A percentile compares a stretch with the other conserved stretches of the same genome.
These are phyloP conservation scores for Plectosphaerella cucumerina DNA, from an alignment of 2,329 filamentous ascomycete genomes.

Conservation along the genomic window DNA sequence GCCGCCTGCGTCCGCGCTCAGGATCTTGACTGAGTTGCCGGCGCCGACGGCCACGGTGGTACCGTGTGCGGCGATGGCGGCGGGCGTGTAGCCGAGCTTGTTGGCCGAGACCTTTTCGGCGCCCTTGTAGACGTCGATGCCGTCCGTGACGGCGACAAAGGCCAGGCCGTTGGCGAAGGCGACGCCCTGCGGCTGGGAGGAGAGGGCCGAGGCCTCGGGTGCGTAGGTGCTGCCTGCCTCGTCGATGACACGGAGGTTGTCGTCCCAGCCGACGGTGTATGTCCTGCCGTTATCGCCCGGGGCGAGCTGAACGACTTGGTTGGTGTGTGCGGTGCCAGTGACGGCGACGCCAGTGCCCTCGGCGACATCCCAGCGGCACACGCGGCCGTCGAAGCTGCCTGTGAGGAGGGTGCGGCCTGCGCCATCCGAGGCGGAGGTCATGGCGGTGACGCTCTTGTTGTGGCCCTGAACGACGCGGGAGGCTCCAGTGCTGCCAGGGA, in stretches of 20 bases:
- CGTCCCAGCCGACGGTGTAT: slow-evolving; percentile 93
- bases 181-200: slow-evolving; percentile 77
- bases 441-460: slow-evolving; percentile 82
- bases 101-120: slow-evolving; percentile 57
- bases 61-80: slow-evolving; percentile 66
- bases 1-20: slow-evolving; percentile 55
- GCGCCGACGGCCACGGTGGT: slow-evolving; percentile 70
- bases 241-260: slow-evolving; percentile 78
- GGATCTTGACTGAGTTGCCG: slow-evolving; percentile 72
- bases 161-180: slow-evolving; percentile 47
- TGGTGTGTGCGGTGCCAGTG: slow-evolving; percentile 78
- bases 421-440: slow-evolving; percentile 52
- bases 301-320: slow-evolving; percentile 77
- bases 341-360: slow-evolving; percentile 66
- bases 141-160: slow-evolving; percentile 53
- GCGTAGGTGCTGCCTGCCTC: slow-evolving; percentile 70
- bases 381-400: slow-evolving; percentile 86
- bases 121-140: slow-evolving; percentile 51
- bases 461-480: slow-evolving; percentile 77
- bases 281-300: slow-evolving; percentile 54
- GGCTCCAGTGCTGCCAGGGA: slow-evolving; percentile 65
- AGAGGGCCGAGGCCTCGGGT: slow-evolving; percentile 62
- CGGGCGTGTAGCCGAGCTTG: slow-evolving; percentile 61
- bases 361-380: slow-evolving; percentile 77
- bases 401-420: slow-evolving; percentile 71